These are phyloP conservation scores for Sclerospora graminicola DNA, from an alignment of 352 stramenopile species.

Conservation along the genomic window DNA sequence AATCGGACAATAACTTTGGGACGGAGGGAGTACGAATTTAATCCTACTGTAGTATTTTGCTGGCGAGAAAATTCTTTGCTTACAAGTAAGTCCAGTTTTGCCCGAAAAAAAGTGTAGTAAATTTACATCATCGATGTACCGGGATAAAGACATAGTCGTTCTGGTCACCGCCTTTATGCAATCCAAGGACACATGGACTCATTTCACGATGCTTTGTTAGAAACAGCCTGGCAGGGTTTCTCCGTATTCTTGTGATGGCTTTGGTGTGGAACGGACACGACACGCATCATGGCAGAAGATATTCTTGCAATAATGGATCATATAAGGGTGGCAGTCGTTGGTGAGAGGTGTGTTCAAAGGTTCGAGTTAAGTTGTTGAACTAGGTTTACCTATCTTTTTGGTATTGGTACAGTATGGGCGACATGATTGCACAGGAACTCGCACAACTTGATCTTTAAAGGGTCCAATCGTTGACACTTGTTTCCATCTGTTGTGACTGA, in stretches of 20 bases:
- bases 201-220: conserved; percentile 30
- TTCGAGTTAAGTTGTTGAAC: background rate
- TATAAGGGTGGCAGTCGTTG: conserved; percentile 35
- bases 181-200: conserved; percentile 43
- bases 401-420: conserved; percentile 25
- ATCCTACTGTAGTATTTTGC: no score
- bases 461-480: conserved; percentile 38
- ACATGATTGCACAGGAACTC: conserved; percentile 56
- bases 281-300: conserved; percentile 45
- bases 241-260: conserved; percentile 43
- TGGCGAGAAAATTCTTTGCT: no score
- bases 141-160: no score
- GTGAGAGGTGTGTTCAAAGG: conserved; percentile 20
- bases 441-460: conserved; percentile 29
- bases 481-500: conserved; percentile 39
- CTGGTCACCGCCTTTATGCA: conserved; percentile 46
- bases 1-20: no score
- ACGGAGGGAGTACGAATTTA: no score
- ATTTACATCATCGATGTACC: no score
- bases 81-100: no score
- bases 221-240: conserved; percentile 15
- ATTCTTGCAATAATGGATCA: conserved; percentile 45
- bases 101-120: no score
- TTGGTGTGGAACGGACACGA: conserved; percentile 44
- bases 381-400: background rate